phyloP scores from a whole-genome alignment of 768 basidiomycete genomes.

The Collybia mongolica region DNA sequence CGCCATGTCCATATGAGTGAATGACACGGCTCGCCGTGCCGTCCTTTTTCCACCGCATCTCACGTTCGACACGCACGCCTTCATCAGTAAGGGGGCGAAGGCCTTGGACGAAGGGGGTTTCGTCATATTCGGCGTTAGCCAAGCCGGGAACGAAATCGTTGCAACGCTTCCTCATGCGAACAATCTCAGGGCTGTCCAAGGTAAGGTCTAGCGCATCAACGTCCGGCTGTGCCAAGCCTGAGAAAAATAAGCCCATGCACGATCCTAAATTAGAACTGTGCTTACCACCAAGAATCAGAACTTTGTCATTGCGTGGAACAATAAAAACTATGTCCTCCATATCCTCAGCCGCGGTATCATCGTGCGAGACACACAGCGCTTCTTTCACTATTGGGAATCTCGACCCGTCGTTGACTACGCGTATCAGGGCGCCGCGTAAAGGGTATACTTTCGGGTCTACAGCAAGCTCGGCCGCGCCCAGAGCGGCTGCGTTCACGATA shows the following conservation, averaged over 20 bases:
- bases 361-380: constrained; percentile 30
- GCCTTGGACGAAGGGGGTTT: constrained; percentile 24
- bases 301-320: constrained; percentile 33
- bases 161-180: constrained; percentile 26
- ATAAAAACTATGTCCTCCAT: constrained; percentile 31
- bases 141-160: constrained; percentile 25
- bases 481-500: constrained; percentile 36
- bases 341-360: constrained; percentile 25
- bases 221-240: constrained; percentile 24
- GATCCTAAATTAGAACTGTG: not conserved
- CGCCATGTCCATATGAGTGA: constrained; percentile 24
- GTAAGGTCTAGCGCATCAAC: constrained; percentile 22
- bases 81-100: constrained; percentile 23
- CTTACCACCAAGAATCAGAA: constrained; percentile 30
- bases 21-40: constrained; percentile 4
- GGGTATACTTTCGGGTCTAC: constrained; percentile 32
- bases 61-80: constrained; percentile 28
- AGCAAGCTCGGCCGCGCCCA: constrained; percentile 28
- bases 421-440: constrained; percentile 34
- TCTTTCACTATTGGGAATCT: constrained; percentile 31
- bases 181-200: constrained; percentile 24
- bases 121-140: constrained; percentile 23
- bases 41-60: constrained; percentile 19
- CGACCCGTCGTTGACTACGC: constrained; percentile 32
- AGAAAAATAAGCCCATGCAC: not conserved